Base-by-base conservation (phyloP, 305 asterid species). In the Caryopteris hybrid region DNA sequence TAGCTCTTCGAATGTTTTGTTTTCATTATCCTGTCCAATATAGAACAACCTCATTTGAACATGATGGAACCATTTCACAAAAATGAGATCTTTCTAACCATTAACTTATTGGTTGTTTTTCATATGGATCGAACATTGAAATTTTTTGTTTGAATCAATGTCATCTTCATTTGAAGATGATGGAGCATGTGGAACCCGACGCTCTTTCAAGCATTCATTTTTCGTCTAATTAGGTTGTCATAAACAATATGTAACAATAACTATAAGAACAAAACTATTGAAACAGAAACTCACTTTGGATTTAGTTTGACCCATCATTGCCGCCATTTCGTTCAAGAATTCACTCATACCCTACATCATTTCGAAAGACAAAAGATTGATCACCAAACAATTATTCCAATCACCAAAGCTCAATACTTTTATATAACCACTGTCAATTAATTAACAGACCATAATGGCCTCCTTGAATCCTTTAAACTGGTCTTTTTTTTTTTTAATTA, bases 321-420 rank as follows among this genome's bases (percentile, higher is more conserved):
- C 64, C 20, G 80, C 87, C 98, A 92, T 92, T 80, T 92, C 98
- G 56, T 81, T 80, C 83, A 92, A 69, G 78, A 90, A 92, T 2
- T 85, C 96, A 5, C 93, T 96, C 98, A 92, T 90, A 21, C 97
- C 98, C 98, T 92, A 86, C 84, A 83, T 63, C 0, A 68, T 4
- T 8, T 39, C 9, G 20, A 22, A 50, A 12, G 5, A 52, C 11
- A 20, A 39, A 54, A 18, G 13, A 22, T 52, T 2, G 0, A 20
- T 66, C 42, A 18, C 41, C 33, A 21, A 13, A 2, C 10, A 39
- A 50, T 13, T 33, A 47, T 27, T 34, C 38, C 17, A 2, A 29
- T 48, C 2, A 38, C 55, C 21, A 54, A 21, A 3, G 5, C 13
- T 25, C 13, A 53, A 58, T 31, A 31, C 4, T 31, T 31, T 31